These are phyloP conservation scores for Backusella westeae DNA, from an alignment of 192 early-diverging fungal species.

Conservation along the genomic window DNA sequence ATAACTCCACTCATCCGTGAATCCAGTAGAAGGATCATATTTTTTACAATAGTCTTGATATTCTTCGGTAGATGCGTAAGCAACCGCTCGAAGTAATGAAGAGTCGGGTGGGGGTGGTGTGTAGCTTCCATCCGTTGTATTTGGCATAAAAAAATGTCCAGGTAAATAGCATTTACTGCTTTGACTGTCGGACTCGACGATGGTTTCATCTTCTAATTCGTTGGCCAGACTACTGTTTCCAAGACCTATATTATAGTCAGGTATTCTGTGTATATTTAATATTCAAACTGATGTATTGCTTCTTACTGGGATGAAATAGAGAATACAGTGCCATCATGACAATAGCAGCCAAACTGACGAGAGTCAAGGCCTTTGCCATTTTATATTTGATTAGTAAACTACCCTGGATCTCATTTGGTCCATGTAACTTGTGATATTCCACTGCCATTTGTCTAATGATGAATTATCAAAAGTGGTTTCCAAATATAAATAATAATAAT, in stretches of 20 bases:
- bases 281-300: neutral
- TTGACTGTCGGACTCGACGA: neutral
- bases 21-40: conserved; percentile 10
- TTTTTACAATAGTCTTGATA: conserved; percentile 26
- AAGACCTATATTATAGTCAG: neutral
- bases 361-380: conserved; percentile 25
- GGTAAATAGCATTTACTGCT: conserved; percentile 22
- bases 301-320: conserved; percentile 29
- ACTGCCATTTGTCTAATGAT: conserved; percentile 1
- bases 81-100: conserved; percentile 11
- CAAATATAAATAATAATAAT: neutral
- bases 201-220: neutral
- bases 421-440: conserved; percentile 2
- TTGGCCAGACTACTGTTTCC: neutral
- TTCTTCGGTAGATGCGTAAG: conserved; percentile 5
- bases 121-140: conserved; percentile 26
- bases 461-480: neutral
- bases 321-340: conserved; percentile 24
- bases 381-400: conserved; percentile 28
- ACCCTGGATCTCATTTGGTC: neutral
- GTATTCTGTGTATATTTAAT: neutral
- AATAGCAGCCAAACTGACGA: conserved; percentile 30
- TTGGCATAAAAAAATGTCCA: conserved; percentile 9
- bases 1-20: conserved; percentile 4
- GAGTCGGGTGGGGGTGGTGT: conserved; percentile 27